A percentile compares a stretch with the other conserved stretches of the same genome.
These are phyloP conservation scores for Saccharomycopsis vini DNA, from an alignment of 805 yeast genomes.

Conservation along the genomic window DNA sequence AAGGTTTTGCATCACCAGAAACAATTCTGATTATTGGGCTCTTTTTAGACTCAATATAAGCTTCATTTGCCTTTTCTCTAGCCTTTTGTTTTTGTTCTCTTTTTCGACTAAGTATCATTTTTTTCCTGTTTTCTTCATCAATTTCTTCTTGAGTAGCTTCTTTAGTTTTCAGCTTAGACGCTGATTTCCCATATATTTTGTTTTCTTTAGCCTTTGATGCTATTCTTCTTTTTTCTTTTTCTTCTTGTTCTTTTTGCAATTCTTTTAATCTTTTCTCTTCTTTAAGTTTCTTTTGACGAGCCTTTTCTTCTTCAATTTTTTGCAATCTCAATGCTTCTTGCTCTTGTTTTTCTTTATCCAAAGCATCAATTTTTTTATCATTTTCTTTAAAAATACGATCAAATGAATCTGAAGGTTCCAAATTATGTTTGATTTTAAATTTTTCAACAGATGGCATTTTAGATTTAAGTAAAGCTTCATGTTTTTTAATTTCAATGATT, in stretches of 20 bases:
- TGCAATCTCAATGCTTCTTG: neutral
- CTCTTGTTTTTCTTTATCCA: neutral
- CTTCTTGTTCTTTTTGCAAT: neutral
- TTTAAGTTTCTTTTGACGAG: neutral
- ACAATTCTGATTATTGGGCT: conserved; percentile 1
- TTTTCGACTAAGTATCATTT: neutral
- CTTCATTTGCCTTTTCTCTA: neutral
- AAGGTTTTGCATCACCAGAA: neutral
- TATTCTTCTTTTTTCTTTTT: neutral
- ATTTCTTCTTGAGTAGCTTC: neutral
- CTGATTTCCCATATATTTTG: neutral
- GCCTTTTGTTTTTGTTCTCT: neutral
- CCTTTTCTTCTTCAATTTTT: neutral
- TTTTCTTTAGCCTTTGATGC: neutral
- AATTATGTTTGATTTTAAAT: neutral
- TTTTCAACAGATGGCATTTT: neutral
- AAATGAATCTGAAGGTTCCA: neutral
- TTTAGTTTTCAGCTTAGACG: neutral
- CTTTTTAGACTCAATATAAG: neutral
- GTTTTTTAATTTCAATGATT: neutral
- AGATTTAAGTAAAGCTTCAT: neutral
- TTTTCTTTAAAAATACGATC: neutral
- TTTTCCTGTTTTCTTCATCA: neutral
- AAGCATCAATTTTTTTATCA: neutral
- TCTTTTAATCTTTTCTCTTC: neutral